Base-by-base conservation (phyloP, 768 basidiomycete genomes). In the Cystofilobasidium ferigula region DNA sequence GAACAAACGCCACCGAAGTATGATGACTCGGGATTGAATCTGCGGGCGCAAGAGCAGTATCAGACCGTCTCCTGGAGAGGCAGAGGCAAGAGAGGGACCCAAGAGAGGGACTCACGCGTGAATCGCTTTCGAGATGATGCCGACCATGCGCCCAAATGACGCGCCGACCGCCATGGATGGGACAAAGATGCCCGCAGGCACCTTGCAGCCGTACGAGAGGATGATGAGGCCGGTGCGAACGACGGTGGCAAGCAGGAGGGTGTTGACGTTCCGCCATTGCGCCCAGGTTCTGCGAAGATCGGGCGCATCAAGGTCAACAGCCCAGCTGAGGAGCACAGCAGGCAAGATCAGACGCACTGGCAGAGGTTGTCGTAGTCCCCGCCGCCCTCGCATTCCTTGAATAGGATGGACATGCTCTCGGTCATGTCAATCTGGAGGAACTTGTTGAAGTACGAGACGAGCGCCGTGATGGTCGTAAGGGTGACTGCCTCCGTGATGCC, bases 81-180 rank as follows among this genome's bases (percentile, higher is more conserved):
- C 24, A 54, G 24, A 26, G 13, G 13, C 24, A 54, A 2, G 48
- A 34, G 20, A 30, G 22, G n/a, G 48, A 3, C 9, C 18, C 32
- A n/a, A 26, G 5, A 22, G 60, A 26, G 28, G 18, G 18, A 72
- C 81, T 71, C 69, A 87, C 93, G 80, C 81, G 75, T 94, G 85
- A 77, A 95, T 80, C 0, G 92, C 92, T 76, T 95, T 94, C 36
- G 97, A 92, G 69, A 95, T 81, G 68, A 97, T 98, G 0, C 95
- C 95, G 22, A 99, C 79, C 91, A 98, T 95, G 43, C 95, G 81
- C 2, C 95, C 95, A 73, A 98, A 98, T 0, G 89, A 87, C 4
- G 95, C 95, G 43, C 95, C 95, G 63, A 98, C 86, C 0, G 94
- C 95, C 95, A 99, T 98, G 3, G 93, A 95, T 1, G 95, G 95